These are phyloP conservation scores for Botryotinia globosa DNA, from an alignment of 2,329 filamentous ascomycete species.

Conservation along the genomic window DNA sequence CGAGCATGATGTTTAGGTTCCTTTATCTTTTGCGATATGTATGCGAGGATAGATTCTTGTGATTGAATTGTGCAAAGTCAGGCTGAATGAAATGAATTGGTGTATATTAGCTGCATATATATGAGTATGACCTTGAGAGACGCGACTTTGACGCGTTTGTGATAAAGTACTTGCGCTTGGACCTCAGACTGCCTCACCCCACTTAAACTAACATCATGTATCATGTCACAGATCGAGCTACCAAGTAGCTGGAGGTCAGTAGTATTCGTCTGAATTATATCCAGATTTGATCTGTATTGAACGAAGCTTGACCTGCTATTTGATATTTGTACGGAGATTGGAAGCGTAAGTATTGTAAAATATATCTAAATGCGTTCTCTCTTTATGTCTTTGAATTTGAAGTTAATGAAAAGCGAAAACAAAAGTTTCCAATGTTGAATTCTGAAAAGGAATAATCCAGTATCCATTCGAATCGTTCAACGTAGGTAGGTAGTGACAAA, in stretches of 20 bases:
- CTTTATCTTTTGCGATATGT: background rate
- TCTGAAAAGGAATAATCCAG: too few species aligned
- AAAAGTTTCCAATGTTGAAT: too few species aligned
- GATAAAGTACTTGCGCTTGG: background rate
- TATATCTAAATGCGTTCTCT: too few species aligned
- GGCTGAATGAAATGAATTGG: background rate
- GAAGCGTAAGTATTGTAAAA: too few species aligned
- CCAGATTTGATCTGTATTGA: background rate
- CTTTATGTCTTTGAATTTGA: too few species aligned
- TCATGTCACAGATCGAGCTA: too few species aligned
- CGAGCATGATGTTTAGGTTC: constrained; percentile 1
- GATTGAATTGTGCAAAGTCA: background rate
- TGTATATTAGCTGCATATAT: too few species aligned
- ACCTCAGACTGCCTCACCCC: background rate
- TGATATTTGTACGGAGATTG: background rate
- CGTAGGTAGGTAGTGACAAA: too few species aligned
- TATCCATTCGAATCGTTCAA: too few species aligned
- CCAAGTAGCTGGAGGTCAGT: too few species aligned
- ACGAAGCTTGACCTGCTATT: background rate
- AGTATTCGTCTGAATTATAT: background rate
- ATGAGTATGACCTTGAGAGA: background rate
- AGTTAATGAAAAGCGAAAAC: too few species aligned
- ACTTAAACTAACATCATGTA: too few species aligned
- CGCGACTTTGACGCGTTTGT: background rate
- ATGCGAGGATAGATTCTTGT: background rate